Evolutionary conservation across 2,329 filamentous ascomycete genomes (phyloP), one percentile per base, ranked within the genome.

Genomic region (Calonectria hongkongensis): DNA sequence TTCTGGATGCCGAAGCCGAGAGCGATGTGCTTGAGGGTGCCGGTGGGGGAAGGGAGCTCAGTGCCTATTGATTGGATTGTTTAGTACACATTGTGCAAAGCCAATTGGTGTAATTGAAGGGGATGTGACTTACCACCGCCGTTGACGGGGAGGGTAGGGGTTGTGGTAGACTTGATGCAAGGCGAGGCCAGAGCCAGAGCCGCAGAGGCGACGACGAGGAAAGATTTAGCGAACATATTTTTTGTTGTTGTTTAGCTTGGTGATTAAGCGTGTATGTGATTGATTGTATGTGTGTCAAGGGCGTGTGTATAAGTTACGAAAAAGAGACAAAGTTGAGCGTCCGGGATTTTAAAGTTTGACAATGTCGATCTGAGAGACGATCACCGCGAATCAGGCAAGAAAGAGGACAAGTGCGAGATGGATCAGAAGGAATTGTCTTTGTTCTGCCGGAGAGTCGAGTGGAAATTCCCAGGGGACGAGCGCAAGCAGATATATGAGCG

Each of bases 1-100:
- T 94, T 94, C 79, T 94, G 92, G 78, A 92, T 89, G 70, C 92
- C 92, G 77, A 92, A 88, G 76, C 92, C 92, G 50, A 94, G 83
- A 69, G 87, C 88, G 74, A 94, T 89, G 84, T 88, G 84, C 80
- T 89, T 87, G 45, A 92, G 84, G 6, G 81, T 80, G 73, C 79
- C 79, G 12, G 83, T 73, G 3, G 87, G 75, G 86, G 82, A 72
- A n/a, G 86, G 81, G 33, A 91, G 88, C 65, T 90, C 84, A 28
- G 78, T 79, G 45, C 81, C 85, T 88, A 63, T 2, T 21, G 74
- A 78, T 74, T 75, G 56, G 25, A n/a, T 66, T 33, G 21, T 30
- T 21, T 39, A 39, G 39, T 21, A 28, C 7, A 60, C 16, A n/a
- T 16, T 25, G 36, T 30, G 15, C 45, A 15, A 18, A 5, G 9